phyloP scores from a whole-genome alignment of 2,329 filamentous ascomycete genomes.

The Myriosclerotinia scirpicola region DNA sequence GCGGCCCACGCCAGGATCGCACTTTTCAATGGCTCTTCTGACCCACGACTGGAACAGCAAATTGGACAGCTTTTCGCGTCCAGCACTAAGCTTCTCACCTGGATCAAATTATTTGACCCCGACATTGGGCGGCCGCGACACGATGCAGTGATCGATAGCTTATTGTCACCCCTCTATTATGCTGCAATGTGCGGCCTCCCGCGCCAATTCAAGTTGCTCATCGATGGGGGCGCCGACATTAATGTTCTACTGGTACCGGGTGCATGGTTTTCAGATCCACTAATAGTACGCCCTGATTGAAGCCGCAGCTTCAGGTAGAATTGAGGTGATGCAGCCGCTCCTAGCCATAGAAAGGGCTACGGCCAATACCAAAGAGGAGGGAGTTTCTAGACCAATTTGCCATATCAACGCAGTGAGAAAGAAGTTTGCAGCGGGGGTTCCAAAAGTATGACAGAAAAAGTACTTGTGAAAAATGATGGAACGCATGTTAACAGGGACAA shows the following conservation, averaged over 20 bases:
- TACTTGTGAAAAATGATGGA: neutral
- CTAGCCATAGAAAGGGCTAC: neutral
- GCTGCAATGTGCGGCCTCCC: neutral
- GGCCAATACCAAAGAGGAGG: neutral
- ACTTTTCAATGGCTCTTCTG: neutral
- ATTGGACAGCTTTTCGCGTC: neutral
- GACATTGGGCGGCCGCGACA: neutral
- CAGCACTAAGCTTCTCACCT: neutral
- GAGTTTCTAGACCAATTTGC: too few relatives aligned
- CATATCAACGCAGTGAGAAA: neutral
- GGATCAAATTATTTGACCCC: neutral
- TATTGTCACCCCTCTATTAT: constrained; percentile 3
- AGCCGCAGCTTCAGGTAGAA: neutral
- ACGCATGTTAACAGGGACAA: neutral
- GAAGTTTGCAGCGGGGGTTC: neutral
- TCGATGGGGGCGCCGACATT: neutral
- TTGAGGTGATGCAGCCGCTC: neutral
- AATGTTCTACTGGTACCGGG: too few relatives aligned
- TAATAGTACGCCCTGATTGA: neutral
- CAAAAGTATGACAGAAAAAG: neutral
- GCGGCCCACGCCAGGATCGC: constrained; percentile 20
- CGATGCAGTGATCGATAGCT: neutral
- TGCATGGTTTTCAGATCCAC: too few relatives aligned
- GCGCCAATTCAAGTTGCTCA: neutral
- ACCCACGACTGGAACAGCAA: neutral